Percentiles rank a stretch among this genome's conserved stretches.
phyloP scores from a whole-genome alignment of 495 filamentous ascomycete genomes.

The Penicillium flavigenum region DNA sequence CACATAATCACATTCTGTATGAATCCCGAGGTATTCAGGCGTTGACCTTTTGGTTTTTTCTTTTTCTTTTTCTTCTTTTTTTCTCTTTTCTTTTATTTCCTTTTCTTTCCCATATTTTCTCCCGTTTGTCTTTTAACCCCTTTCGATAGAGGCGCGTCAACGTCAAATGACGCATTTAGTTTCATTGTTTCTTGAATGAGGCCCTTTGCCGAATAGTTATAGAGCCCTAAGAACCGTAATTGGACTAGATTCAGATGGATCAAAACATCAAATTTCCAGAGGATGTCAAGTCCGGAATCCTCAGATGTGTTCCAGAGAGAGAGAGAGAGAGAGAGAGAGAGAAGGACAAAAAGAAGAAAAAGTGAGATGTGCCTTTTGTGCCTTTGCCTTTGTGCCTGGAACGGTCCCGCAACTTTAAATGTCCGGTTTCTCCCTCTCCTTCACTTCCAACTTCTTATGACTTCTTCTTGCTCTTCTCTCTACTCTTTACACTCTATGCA shows the following conservation, averaged over 20 bases:
- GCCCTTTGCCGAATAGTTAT: background rate
- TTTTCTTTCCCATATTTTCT: background rate
- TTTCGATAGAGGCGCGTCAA: background rate
- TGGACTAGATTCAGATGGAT: background rate
- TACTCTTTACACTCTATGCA: background rate
- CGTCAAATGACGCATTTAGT: background rate
- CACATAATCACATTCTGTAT: background rate
- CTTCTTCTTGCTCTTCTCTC: background rate
- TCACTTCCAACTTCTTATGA: background rate
- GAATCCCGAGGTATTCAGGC: slow-evolving; percentile 1
- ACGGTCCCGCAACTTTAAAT: background rate
- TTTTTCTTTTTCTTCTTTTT: background rate
- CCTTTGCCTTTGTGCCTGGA: too few relatives aligned
- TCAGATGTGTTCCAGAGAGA: background rate
- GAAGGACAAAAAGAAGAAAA: background rate
- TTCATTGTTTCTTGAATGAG: background rate
- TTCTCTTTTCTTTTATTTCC: background rate
- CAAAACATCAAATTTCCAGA: background rate
- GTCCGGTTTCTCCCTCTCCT: background rate
- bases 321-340: background rate
- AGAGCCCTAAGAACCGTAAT: background rate
- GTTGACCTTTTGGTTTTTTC: background rate
- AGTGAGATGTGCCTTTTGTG: background rate
- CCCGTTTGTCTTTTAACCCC: background rate
- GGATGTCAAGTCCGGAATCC: background rate